These are phyloP conservation scores for Kodamaea fungicola DNA, from an alignment of 1,139 yeast species.

Conservation along the genomic window DNA sequence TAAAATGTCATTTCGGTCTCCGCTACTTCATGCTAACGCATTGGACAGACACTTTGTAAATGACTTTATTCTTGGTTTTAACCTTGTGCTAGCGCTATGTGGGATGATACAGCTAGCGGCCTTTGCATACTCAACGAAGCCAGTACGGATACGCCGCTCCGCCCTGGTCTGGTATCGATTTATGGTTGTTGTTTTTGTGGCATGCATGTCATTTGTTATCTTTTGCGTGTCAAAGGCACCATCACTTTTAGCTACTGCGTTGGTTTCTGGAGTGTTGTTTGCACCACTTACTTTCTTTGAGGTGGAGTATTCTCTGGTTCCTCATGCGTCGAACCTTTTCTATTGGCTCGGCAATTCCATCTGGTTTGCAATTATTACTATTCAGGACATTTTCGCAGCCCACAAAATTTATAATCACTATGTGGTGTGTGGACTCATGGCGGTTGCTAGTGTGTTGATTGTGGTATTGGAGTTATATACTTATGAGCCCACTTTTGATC, in stretches of 20 bases:
- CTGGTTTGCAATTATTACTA: constrained; percentile 8
- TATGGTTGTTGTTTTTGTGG: too few species aligned
- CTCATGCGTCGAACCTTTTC: constrained; percentile 11
- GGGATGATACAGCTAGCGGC: too few species aligned
- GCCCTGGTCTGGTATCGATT: too few species aligned
- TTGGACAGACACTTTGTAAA: too few species aligned
- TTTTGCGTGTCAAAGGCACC: not conserved
- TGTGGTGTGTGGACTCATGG: not conserved
- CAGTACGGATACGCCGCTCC: too few species aligned
- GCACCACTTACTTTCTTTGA: constrained; percentile 11
- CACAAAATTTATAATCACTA: constrained; percentile 11
- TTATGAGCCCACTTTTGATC: constrained; percentile 16
- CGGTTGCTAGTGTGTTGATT: constrained; percentile 8
- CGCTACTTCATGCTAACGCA: too few species aligned
- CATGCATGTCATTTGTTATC: not conserved
- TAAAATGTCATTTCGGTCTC: too few species aligned
- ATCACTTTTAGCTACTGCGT: not conserved
- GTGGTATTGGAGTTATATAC: constrained; percentile 13
- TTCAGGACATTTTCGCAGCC: constrained; percentile 17
- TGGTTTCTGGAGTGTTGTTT: constrained; percentile 1
- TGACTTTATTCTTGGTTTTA: too few species aligned
- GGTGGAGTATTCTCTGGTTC: constrained; percentile 6
- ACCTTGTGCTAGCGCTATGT: too few species aligned
- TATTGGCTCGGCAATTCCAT: constrained; percentile 8
- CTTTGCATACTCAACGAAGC: too few species aligned